A percentile compares a stretch with the other conserved stretches of the same genome.
phyloP scores from a whole-genome alignment of 2,329 filamentous ascomycete species.

The Emmonsia crescens region DNA sequence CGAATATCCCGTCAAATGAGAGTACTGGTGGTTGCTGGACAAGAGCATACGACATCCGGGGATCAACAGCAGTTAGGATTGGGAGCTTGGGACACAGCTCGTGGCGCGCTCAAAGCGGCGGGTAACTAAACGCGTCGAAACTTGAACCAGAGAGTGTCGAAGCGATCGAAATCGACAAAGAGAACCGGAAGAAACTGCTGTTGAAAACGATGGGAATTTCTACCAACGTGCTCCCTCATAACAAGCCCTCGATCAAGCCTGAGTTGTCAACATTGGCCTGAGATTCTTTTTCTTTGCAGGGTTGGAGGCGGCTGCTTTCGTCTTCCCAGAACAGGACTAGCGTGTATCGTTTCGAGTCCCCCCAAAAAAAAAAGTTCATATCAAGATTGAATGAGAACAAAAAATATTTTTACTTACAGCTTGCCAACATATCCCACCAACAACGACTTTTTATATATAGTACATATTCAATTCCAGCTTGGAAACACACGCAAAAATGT shows the following conservation, averaged over 20 bases:
- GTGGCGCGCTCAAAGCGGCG: not conserved
- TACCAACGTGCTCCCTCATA: not conserved
- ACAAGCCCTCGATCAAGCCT: not conserved
- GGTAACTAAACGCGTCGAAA: constrained; percentile 2
- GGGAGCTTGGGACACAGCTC: not conserved
- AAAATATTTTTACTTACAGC: not conserved
- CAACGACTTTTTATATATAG: not conserved
- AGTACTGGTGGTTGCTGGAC: not conserved
- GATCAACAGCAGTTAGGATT: not conserved
- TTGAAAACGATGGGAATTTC: not conserved
- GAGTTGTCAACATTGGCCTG: not conserved
- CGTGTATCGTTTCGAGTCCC: not conserved
- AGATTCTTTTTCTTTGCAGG: not conserved
- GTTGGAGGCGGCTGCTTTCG: not conserved
- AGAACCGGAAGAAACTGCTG: not conserved
- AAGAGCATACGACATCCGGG: not conserved
- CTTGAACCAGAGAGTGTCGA: not conserved
- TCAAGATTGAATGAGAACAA: not conserved
- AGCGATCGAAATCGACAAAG: not conserved
- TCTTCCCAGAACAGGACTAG: constrained; percentile 13
- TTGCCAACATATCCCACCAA: not conserved
- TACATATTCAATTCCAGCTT: not conserved
- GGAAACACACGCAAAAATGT: constrained; percentile 35
- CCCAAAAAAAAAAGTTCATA: not conserved
- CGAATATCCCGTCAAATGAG: not conserved